Conservation (phyloP, 805 yeast species). For the Ogataea haglerorum region DNA sequence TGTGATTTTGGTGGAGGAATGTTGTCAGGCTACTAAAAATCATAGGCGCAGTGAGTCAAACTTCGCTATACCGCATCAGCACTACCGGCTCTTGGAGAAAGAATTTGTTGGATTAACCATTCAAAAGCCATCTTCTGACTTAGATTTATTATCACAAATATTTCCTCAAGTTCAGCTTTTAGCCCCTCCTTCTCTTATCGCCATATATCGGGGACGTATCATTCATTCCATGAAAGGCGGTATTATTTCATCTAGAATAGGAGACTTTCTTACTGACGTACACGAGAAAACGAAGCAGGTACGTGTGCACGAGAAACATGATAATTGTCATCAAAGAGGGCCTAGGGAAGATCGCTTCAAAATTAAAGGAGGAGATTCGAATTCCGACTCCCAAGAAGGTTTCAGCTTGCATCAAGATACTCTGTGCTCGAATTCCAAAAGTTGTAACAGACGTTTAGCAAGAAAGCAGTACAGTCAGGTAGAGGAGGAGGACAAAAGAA, state of each 20-base stretch:
- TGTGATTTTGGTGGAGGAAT: constrained; percentile 33
- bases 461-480: too few species aligned
- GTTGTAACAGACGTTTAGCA: too few species aligned
- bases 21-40: too few species aligned
- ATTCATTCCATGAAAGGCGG: constrained; percentile 28
- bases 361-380: too few species aligned
- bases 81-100: neutral
- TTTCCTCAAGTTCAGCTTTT: constrained; percentile 41
- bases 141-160: constrained; percentile 48
- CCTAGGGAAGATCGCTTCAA: too few species aligned
- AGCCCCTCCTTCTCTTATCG: constrained; percentile 52
- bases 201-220: constrained; percentile 48
- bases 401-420: too few species aligned
- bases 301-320: too few species aligned
- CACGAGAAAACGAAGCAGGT: constrained; percentile 22
- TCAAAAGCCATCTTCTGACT: constrained; percentile 40
- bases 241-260: neutral
- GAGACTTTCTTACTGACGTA: neutral
- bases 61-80: constrained; percentile 9
- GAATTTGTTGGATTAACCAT: constrained; percentile 43
- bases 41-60: neutral
- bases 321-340: too few species aligned
- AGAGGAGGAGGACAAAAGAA: too few species aligned
- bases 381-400: too few species aligned
- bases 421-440: too few species aligned